Percentiles rank a stretch among this genome's conserved stretches.
Evolutionary conservation across 2,329 filamentous ascomycete genomes (phyloP).

Genomic region (Lachnellula hyalina): DNA sequence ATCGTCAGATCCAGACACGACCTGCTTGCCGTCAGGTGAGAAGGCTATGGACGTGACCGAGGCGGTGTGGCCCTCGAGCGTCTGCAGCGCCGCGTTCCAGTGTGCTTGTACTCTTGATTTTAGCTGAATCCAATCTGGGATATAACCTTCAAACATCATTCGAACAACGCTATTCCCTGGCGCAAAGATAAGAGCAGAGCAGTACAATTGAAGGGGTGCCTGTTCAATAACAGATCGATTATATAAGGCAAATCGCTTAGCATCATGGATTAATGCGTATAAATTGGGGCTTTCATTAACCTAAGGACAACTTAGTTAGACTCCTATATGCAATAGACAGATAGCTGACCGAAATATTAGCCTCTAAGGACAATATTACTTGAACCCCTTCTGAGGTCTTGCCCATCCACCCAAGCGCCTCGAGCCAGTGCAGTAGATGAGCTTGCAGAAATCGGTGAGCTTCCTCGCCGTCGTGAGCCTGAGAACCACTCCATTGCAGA

Average conservation of each 20-base stretch:
- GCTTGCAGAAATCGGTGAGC: constrained; percentile 30
- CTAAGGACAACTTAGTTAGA: constrained; percentile 8
- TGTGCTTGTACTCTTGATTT: constrained; percentile 11
- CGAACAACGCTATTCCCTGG: constrained; percentile 26
- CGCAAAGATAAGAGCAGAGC: constrained; percentile 24
- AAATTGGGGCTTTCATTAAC: constrained; percentile 9
- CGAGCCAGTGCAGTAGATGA: constrained; percentile 35
- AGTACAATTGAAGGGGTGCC: constrained; percentile 28
- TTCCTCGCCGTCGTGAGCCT: constrained; percentile 25
- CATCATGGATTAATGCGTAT: constrained; percentile 23
- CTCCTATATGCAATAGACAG: constrained; percentile 5
- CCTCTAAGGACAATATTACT: constrained; percentile 13
- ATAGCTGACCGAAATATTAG: constrained; percentile 6
- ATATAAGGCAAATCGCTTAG: constrained; percentile 18
- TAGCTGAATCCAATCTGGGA: constrained; percentile 16
- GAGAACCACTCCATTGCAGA: constrained; percentile 23
- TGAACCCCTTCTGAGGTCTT: constrained; percentile 16
- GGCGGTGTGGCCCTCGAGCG: constrained; percentile 7
- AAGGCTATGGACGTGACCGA: constrained; percentile 10
- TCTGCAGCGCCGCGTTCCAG: constrained; percentile 13
- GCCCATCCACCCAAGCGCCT: constrained; percentile 31
- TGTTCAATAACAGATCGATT: constrained; percentile 23
- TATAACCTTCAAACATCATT: constrained; percentile 13
- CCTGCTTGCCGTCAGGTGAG: constrained; percentile 6
- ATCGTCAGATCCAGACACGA: constrained; percentile 9